Base-by-base conservation (phyloP, 495 filamentous ascomycete genomes). In the Aspergillus olivimuriae region DNA sequence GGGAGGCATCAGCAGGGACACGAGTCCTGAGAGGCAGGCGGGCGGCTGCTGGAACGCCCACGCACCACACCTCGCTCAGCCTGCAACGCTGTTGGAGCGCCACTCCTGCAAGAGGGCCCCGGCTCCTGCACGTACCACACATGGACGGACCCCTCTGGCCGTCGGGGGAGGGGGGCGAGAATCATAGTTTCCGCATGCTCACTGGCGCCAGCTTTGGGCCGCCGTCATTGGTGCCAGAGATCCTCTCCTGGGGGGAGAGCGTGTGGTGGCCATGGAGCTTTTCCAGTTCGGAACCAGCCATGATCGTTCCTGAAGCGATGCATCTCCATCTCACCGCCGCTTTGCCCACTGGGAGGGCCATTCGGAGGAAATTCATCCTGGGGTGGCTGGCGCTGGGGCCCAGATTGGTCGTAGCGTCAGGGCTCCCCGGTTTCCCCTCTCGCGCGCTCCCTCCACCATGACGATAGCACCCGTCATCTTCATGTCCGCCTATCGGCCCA, bases 41-140 rank as follows among this genome's bases (percentile, higher is more conserved):
- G 37, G 44, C 44, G 44, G 37, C 37, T 41, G 41, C 44, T 47
- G 37, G 30, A 47, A 40, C 44, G 34, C 16, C 5, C 24, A 5
- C 5, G 24, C 24, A 28, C 24, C 24, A 39, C 46, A 21, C 7
- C 19, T 26, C 20, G 36, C 15, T 12, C 40, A 11, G 11, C 24
- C 5, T 28, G 24, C 5, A 28, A 11, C 24, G 20, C 4, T 4
- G 35, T 22, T 31, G 26, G 35, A 23, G 36, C 28, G 37, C 37
- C 40, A 30, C 18, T 31, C 38, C 38, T 41, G 18, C 23, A 28
- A 20, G 26, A 32, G 24, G 44, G 24, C 35, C 34, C 19, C 14
- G 26, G 4, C 14, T 20, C 26, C 26, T 42, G 39, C 14, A 18
- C 6, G 6, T 9, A 21, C 4, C 35, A 24, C 40, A 32, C 30